phyloP scores from a whole-genome alignment of 2,329 filamentous ascomycete species.

The Teratosphaeria epicoccoides region DNA sequence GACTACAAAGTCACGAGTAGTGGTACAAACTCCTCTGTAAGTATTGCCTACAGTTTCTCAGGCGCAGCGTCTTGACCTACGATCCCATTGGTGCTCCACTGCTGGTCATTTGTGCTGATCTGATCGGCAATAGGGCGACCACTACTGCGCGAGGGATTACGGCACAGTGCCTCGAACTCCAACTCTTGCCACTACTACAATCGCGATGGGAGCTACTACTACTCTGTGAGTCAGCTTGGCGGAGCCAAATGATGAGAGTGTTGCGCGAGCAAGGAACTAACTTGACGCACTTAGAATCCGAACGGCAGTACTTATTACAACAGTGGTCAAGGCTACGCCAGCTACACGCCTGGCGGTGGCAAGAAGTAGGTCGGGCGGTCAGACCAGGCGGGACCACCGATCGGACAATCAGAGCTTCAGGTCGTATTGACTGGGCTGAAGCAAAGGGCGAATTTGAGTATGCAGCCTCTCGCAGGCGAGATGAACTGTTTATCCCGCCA shows the following conservation, averaged over 20 bases:
- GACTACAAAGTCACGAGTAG: slow-evolving; percentile 32
- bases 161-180: slow-evolving; percentile 43
- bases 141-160: slow-evolving; percentile 57
- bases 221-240: neutral
- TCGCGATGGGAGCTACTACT: slow-evolving; percentile 35
- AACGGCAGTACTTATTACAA: slow-evolving; percentile 61
- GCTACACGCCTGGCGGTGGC: slow-evolving; percentile 45
- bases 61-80: no score
- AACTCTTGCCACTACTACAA: slow-evolving; percentile 63
- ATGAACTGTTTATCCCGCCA: no score
- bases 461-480: no score
- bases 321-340: slow-evolving; percentile 45
- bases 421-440: no score
- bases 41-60: no score
- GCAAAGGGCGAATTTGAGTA: no score
- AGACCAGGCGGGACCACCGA: no score
- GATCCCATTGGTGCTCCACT: no score
- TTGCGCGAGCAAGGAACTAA: no score
- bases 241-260: neutral
- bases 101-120: neutral
- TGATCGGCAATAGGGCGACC: slow-evolving; percentile 47
- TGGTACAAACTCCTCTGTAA: slow-evolving; percentile 55
- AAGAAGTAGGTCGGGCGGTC: slow-evolving; percentile 13
- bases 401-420: no score
- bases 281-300: slow-evolving; percentile 62